These are phyloP conservation scores for Dissophora globulifera DNA, from an alignment of 192 early-diverging fungal species.

Conservation along the genomic window DNA sequence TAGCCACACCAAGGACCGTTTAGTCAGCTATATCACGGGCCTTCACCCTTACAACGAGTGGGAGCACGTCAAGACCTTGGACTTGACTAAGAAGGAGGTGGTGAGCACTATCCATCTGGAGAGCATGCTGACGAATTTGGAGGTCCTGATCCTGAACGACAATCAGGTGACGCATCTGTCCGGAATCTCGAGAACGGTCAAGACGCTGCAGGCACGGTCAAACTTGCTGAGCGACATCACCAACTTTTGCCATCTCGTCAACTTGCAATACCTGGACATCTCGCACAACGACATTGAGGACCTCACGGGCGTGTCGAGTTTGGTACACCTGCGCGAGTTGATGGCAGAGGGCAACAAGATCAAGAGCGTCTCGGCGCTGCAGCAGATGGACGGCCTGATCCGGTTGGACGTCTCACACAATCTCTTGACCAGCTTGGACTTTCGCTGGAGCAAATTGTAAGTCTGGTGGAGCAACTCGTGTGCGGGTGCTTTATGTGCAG, in stretches of 20 bases:
- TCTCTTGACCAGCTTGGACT: conserved; percentile 39
- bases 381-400: conserved; percentile 50
- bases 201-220: conserved; percentile 39
- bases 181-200: conserved; percentile 39
- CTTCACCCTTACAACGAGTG: conserved; percentile 46
- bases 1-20: conserved; percentile 28
- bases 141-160: conserved; percentile 38
- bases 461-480: too few species aligned
- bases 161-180: conserved; percentile 41
- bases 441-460: conserved; percentile 52
- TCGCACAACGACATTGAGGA: conserved; percentile 55
- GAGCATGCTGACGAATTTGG: conserved; percentile 24
- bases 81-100: conserved; percentile 28
- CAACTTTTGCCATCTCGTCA: conserved; percentile 40
- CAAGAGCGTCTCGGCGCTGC: conserved; percentile 42
- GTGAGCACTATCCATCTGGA: conserved; percentile 38
- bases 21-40: conserved; percentile 23
- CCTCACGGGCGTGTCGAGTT: conserved; percentile 38
- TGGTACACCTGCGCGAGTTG: conserved; percentile 51
- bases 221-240: conserved; percentile 46
- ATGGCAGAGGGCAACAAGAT: conserved; percentile 56
- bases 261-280: conserved; percentile 56
- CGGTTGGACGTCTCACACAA: conserved; percentile 54
- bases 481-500: too few species aligned
- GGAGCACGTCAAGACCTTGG: conserved; percentile 45